Percentiles rank a stretch among this genome's conserved stretches.
These are phyloP conservation scores for Elongisporangium anandrum DNA, from an alignment of 352 stramenopile genomes.

Conservation along the genomic window DNA sequence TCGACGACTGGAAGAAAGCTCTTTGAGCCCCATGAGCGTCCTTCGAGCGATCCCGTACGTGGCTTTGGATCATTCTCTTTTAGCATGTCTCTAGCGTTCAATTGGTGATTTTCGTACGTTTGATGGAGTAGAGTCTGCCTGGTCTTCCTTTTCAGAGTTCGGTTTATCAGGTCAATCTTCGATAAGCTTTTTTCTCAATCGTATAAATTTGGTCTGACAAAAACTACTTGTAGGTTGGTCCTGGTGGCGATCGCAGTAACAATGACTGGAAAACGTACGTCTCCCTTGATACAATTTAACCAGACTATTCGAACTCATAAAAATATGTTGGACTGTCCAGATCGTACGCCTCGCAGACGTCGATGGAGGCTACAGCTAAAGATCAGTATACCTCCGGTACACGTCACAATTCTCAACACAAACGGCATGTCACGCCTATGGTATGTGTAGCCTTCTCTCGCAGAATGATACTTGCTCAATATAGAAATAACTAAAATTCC, in stretches of 20 bases:
- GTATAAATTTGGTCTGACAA: background rate
- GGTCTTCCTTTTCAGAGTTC: slow-evolving; percentile 61
- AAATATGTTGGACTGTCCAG: slow-evolving; percentile 16
- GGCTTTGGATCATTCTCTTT: background rate
- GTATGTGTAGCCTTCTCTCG: slow-evolving; percentile 15
- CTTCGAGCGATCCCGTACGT: slow-evolving; percentile 20
- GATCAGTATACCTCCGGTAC: slow-evolving; percentile 42
- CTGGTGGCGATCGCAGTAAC: slow-evolving; percentile 31
- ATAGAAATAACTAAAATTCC: background rate
- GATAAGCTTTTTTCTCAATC: background rate
- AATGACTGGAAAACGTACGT: slow-evolving; percentile 72
- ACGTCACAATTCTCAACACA: slow-evolving; percentile 53
- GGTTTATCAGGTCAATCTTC: slow-evolving; percentile 45
- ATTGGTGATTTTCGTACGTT: background rate
- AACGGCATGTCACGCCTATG: slow-evolving; percentile 56
- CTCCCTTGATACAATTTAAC: too few species aligned
- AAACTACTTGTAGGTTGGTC: slow-evolving; percentile 31
- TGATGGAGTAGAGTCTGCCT: slow-evolving; percentile 18
- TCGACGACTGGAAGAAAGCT: slow-evolving; percentile 39
- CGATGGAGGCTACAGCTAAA: slow-evolving; percentile 41
- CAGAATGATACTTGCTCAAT: background rate
- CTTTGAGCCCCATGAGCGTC: slow-evolving; percentile 47
- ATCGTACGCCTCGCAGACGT: slow-evolving; percentile 55
- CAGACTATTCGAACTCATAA: background rate
- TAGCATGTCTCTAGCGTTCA: too few species aligned